Percentiles rank a stretch among this genome's conserved stretches.
phyloP scores from a whole-genome alignment of 495 filamentous ascomycete species.

The Cudoniella acicularis region DNA sequence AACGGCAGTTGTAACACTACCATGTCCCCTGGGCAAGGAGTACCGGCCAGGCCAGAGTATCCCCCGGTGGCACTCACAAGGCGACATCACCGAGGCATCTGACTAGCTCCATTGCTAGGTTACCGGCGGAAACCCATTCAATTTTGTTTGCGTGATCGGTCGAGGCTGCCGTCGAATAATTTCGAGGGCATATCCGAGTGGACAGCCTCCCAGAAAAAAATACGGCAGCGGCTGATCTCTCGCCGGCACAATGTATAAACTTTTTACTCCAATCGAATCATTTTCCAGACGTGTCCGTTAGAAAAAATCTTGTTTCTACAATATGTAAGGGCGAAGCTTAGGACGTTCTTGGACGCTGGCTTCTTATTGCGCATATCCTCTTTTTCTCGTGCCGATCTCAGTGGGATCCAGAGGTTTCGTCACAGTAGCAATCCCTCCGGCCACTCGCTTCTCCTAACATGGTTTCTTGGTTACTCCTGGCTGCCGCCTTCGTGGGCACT shows the following conservation, averaged over 20 bases:
- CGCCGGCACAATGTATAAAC: background rate
- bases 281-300: background rate
- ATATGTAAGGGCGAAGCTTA: background rate
- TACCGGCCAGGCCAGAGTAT: background rate
- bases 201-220: background rate
- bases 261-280: constrained; percentile 4
- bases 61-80: background rate
- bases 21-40: background rate
- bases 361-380: background rate
- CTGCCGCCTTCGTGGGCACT: background rate
- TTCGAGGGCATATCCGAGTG: background rate
- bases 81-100: background rate
- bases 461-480: background rate
- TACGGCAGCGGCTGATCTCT: background rate
- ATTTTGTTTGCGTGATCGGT: constrained; percentile 3
- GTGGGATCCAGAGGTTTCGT: background rate
- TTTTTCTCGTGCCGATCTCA: background rate
- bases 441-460: background rate
- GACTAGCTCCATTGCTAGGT: background rate
- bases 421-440: background rate
- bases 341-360: background rate
- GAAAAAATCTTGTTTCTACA: too few species aligned
- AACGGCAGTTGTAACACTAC: background rate
- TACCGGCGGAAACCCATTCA: background rate
- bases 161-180: background rate